Evolutionary conservation across 352 stramenopile species (phyloP).

Genomic region (Phytophthora macrochlamydospora): DNA sequence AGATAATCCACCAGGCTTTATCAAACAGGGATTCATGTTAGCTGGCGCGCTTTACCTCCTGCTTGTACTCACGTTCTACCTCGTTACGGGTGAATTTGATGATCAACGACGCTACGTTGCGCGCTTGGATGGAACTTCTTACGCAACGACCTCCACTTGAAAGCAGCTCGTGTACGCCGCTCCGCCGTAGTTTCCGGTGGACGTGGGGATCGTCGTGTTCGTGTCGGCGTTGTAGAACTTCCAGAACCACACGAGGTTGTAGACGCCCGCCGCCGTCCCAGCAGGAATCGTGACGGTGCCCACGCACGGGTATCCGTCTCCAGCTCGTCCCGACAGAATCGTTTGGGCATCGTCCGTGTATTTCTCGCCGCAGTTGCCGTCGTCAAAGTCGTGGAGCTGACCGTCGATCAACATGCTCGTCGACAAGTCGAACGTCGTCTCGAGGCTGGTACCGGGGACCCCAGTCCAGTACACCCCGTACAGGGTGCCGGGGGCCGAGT

Average conservation of each 20-base stretch:
- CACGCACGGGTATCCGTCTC: conserved; percentile 61
- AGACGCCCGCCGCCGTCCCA: conserved; percentile 49
- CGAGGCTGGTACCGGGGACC: conserved; percentile 37
- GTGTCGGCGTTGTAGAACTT: conserved; percentile 64
- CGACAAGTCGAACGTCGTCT: conserved; percentile 55
- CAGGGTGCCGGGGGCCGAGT: conserved; percentile 51
- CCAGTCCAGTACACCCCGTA: conserved; percentile 75
- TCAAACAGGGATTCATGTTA: neutral
- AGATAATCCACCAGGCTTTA: too few relatives aligned
- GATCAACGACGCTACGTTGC: too few relatives aligned
- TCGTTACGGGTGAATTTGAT: too few relatives aligned
- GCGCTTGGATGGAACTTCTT: conserved; percentile 16
- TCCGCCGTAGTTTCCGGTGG: conserved; percentile 50
- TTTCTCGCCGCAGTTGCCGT: conserved; percentile 63
- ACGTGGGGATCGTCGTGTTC: conserved; percentile 52
- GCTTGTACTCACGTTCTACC: neutral
- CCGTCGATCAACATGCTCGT: conserved; percentile 62
- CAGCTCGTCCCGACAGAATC: conserved; percentile 46
- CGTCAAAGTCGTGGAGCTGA: conserved; percentile 72
- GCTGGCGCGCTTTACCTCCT: neutral
- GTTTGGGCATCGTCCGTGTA: conserved; percentile 44
- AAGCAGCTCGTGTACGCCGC: conserved; percentile 71
- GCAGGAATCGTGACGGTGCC: conserved; percentile 49
- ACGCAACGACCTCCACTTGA: conserved; percentile 52
- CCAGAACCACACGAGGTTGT: conserved; percentile 80